phyloP scores from a whole-genome alignment of 2,329 filamentous ascomycete genomes.

The Allantophomopsis cytisporea region DNA sequence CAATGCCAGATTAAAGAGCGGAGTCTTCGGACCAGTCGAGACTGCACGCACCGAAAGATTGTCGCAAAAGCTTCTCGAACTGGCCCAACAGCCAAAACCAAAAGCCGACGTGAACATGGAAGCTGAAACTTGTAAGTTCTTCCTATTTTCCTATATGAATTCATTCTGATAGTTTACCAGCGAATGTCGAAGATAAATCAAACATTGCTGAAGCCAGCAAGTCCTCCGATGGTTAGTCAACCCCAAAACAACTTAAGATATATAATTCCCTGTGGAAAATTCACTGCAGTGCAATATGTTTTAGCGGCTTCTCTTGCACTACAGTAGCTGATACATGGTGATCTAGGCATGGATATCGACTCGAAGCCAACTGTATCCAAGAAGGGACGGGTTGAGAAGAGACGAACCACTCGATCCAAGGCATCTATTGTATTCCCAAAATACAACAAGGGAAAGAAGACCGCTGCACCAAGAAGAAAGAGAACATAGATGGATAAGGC shows the following conservation, averaged over 20 bases:
- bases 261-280: too few species aligned
- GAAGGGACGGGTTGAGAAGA: constrained; percentile 43
- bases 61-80: constrained; percentile 71
- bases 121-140: constrained; percentile 16
- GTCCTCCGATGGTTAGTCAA: constrained; percentile 10
- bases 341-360: constrained; percentile 45
- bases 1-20: constrained; percentile 64
- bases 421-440: constrained; percentile 47
- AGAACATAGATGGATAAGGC: constrained; percentile 14
- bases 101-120: constrained; percentile 35
- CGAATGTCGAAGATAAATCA: constrained; percentile 5
- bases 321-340: too few species aligned
- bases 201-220: constrained; percentile 7
- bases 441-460: constrained; percentile 35
- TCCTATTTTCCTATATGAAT: not conserved
- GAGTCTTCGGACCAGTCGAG: constrained; percentile 76
- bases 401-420: constrained; percentile 28
- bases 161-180: constrained; percentile 3
- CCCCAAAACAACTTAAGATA: too few species aligned
- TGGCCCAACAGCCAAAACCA: constrained; percentile 65
- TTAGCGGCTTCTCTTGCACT: too few species aligned
- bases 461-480: constrained; percentile 24
- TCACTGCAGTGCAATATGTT: too few species aligned
- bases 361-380: constrained; percentile 17
- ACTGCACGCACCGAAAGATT: constrained; percentile 69